Percentiles rank a stretch among this genome's conserved stretches.
phyloP scores from a whole-genome alignment of 345 rosid species.

The Nasturtium officinale region DNA sequence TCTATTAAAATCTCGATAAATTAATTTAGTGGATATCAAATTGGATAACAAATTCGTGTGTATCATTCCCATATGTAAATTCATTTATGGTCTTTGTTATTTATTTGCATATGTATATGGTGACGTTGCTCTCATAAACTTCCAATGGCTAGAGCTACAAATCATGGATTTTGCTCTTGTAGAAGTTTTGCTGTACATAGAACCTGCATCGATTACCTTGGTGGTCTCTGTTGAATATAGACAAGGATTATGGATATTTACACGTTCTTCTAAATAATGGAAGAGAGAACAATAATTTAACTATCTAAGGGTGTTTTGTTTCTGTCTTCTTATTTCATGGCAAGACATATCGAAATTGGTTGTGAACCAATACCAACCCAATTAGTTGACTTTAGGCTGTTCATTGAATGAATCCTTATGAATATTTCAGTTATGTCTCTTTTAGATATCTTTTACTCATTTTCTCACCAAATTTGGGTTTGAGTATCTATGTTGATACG shows the following conservation, averaged over 20 bases:
- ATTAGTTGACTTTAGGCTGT: constrained; percentile 38
- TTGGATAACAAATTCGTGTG: too few species aligned
- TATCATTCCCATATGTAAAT: too few species aligned
- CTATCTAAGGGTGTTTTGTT: constrained; percentile 16
- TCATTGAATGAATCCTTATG: constrained; percentile 35
- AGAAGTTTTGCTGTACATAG: too few species aligned
- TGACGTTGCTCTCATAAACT: too few species aligned
- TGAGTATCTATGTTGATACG: constrained; percentile 21
- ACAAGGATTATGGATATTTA: not conserved
- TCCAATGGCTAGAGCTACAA: too few species aligned
- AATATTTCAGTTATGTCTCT: constrained; percentile 15
- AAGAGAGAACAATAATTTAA: constrained; percentile 22
- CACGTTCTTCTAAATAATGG: constrained; percentile 34
- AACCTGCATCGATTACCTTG: too few species aligned
- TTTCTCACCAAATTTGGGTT: constrained; percentile 24
- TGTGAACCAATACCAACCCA: constrained; percentile 36
- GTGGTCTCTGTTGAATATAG: too few species aligned
- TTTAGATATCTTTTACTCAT: not conserved
- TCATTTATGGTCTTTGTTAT: too few species aligned
- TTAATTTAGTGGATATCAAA: not conserved
- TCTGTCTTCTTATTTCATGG: constrained; percentile 34
- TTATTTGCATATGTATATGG: too few species aligned
- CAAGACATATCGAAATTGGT: constrained; percentile 39
- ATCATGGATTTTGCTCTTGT: too few species aligned
- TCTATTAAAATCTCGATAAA: not conserved